phyloP scores from a whole-genome alignment of 1,284 basidiomycete genomes.

The Boletus smithii region DNA sequence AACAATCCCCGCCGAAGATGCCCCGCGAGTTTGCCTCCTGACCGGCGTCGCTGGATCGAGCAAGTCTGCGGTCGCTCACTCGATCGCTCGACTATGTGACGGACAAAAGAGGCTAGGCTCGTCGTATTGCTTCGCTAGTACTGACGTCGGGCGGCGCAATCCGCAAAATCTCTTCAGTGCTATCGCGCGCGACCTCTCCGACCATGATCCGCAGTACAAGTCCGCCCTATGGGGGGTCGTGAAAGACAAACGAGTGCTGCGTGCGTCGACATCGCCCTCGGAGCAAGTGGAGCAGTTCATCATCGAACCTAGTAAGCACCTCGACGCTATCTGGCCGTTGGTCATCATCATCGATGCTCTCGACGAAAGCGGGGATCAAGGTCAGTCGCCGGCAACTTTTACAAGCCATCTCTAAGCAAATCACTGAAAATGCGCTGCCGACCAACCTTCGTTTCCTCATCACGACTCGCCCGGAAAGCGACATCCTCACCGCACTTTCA shows the following conservation, averaged over 20 bases:
- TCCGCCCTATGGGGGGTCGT: neutral
- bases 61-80: neutral
- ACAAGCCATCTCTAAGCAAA: neutral
- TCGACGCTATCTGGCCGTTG: neutral
- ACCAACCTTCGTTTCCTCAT: neutral
- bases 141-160: neutral
- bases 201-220: neutral
- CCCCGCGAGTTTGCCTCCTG: neutral
- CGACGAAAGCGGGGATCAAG: neutral
- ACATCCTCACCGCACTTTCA: neutral
- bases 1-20: neutral
- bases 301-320: neutral
- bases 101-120: neutral
- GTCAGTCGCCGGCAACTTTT: neutral
- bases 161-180: neutral
- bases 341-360: neutral
- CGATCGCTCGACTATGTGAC: neutral
- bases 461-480: neutral
- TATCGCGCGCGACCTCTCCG: neutral
- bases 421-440: neutral
- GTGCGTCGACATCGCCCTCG: neutral
- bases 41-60: neutral
- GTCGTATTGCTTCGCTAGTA: neutral
- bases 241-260: neutral
- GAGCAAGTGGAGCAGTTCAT: neutral